Evolutionary conservation across 2,329 filamentous ascomycete genomes (phyloP), one percentile per base, ranked within the genome.

Genomic region (Colletotrichum sp.): DNA sequence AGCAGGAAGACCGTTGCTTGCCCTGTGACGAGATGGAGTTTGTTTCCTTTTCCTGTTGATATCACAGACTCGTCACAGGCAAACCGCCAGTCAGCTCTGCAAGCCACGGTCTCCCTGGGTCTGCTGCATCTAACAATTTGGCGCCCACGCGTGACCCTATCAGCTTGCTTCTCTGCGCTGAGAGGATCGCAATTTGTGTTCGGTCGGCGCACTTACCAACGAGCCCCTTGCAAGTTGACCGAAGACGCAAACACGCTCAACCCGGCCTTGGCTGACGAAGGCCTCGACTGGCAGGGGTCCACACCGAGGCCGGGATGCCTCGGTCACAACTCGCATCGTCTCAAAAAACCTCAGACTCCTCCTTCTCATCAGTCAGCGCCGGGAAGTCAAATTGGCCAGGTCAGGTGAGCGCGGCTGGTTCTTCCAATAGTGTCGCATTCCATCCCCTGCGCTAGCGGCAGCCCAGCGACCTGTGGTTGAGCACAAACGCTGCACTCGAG

Each of bases 231-330:
- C 28, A 34, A 64, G 38, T 15, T 48, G 55, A 65, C 43, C 55
- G 56, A 65, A 75, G 62, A 75, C 66, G 72, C 68, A 75, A 66
- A 64, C 61, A 66, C 60, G 32, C 18, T 32, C 48, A 55, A 30
- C 72, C 55, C 56, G 32, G 69, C 43, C 62, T 64, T 64, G 38
- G 62, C 10, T 56, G 38, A 58, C 62, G 55, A 56, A 52, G 55
- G 34, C 24, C 62, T 66, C 62, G 32, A n/a, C 56, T 38, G 48
- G 36, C 64, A 67, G 69, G 64, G 64, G 30, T 75, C 56, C 64
- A 75, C 55, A 75, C 73, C 73, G 73, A 75, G 28, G 43, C 62
- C 18, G 48, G 73, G 55, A 52, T 75, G 61, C 61, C 69, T 75
- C 32, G 43, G 62, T 71, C 32, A 26, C 38, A 9, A 21, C 30